Evolutionary conservation across 1,284 basidiomycete genomes (phyloP), one percentile per base, ranked within the genome.

Genomic region (Leccinum subatratum): DNA sequence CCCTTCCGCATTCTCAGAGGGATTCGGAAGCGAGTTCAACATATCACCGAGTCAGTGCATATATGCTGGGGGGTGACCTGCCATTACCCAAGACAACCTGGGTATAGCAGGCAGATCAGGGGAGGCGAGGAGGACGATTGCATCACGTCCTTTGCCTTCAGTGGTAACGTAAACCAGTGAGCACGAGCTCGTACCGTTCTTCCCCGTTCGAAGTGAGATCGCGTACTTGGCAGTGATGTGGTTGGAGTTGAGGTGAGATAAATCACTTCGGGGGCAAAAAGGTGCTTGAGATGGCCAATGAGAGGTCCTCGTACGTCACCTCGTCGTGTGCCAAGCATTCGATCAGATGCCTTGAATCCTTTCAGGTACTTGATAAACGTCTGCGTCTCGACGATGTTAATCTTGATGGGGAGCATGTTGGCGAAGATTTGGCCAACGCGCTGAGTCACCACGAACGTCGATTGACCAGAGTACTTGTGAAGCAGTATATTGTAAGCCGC

Each of bases 271-370:
- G 70, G 70, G 45, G 75, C 73, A 68, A 75, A 75, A 20, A 75
- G 61, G 61, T 75, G 73, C 60, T 75, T 75, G 68, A 76, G 74
- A 69, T 74, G 65, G 22, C 62, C 63, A 54, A 76, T 73, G 9
- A 74, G 9, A 76, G 70, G 63, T 74, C 73, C 62, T 76, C 74
- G 54, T 75, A 76, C 6, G 69, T 74, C 54, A 73, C 72, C n/a
- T 74, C 74, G 48, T 72, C 73, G 28, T 75, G 70, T 2, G 66
- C 59, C 34, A 75, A 68, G 59, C 70, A 68, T 1, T 60, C 42
- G 14, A 74, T 68, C 64, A 16, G 64, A 30, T 12, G 64, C 60
- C 66, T 70, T 75, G 51, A 74, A 74, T 14, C 56, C 51, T 7
- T 48, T 54, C 28, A 75, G 37, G 62, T 74, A 74, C 6, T 74